Base-by-base conservation (phyloP, 2,329 filamentous ascomycete species). In the Colletotrichum tanaceti region DNA sequence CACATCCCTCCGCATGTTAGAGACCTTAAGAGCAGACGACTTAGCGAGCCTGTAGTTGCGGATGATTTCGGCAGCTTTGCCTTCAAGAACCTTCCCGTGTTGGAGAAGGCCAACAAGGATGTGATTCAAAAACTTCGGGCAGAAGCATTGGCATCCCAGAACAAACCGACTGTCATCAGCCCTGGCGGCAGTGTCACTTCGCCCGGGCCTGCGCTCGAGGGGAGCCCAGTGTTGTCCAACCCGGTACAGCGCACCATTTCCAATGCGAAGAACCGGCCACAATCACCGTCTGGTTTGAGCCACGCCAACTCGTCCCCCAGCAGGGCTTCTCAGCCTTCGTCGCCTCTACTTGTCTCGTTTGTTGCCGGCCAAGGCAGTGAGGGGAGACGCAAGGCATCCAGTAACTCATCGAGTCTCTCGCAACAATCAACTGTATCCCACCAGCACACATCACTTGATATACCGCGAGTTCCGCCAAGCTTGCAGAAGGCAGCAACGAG, bases 61-160 rank as follows among this genome's bases (percentile, higher is more conserved):
- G 96, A 99, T 78, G 97, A 99, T 77, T 99, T 99, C 83, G 96
- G 96, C 39, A 94, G 89, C 71, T 99, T 99, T 79, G 89, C 93
- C 46, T 99, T 97, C 85, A 99, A 99, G 82, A 99, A 99, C 74
- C 82, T 99, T 57, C 94, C 95, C 0, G 95, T 98, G 22, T 85
- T 99, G 20, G 96, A 98, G 75, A 98, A 98, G 79, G 96, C 96
- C 63, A 99, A 99, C 80, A 99, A 99, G 77, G 96, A 99, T 75
- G 94, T 98, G 38, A 97, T 99, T 39, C 94, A 98, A 75, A 98
- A 98, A 78, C 84, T 99, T 65, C 90, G 94, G 13, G 93, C 94
- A 24, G 94, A 98, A 79, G 94, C 96, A 3, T 86, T 98, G 82
- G 94, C 88, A 3, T 80, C 84, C 2, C 88, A 90, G 72, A 87